A percentile compares a stretch with the other conserved stretches of the same genome.
phyloP scores from a whole-genome alignment of 2,329 filamentous ascomycete genomes.

The Beauveria varroae region DNA sequence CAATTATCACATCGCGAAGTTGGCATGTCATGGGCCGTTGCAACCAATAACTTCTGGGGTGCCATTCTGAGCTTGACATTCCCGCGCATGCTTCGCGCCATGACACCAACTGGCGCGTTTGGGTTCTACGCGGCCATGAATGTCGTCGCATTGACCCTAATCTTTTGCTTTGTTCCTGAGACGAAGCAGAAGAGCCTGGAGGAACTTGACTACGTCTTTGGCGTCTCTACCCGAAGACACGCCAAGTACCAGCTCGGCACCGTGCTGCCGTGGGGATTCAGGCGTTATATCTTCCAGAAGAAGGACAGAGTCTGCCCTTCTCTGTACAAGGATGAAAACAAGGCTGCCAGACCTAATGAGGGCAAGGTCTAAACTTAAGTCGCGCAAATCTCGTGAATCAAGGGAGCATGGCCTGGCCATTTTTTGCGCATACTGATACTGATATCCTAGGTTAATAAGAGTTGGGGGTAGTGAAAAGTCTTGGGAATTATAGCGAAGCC shows the following conservation, averaged over 20 bases:
- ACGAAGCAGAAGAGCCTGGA: conserved; percentile 34
- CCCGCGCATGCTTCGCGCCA: conserved; percentile 33
- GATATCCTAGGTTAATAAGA: no score
- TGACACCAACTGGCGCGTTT: conserved; percentile 26
- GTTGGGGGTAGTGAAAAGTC: no score
- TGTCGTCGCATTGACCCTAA: conserved; percentile 51
- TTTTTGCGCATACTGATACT: neutral
- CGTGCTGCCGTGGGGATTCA: conserved; percentile 27
- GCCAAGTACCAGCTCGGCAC: conserved; percentile 26
- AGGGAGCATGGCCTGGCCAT: neutral
- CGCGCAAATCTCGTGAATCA: neutral
- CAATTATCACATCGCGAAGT: conserved; percentile 52
- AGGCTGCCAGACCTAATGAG: neutral
- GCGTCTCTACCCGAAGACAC: conserved; percentile 25
- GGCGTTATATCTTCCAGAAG: conserved; percentile 18
- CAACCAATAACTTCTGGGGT: conserved; percentile 47
- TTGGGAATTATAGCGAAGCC: no score
- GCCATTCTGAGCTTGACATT: conserved; percentile 40
- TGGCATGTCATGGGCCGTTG: conserved; percentile 53
- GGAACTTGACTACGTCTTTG: conserved; percentile 33
- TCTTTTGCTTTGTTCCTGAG: conserved; percentile 53
- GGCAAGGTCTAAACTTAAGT: neutral
- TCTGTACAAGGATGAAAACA: conserved; percentile 1
- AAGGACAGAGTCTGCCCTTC: conserved; percentile 1
- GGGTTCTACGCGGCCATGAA: conserved; percentile 56